These are phyloP conservation scores for Meripilus lineatus DNA, from an alignment of 1,284 basidiomycete species.

Conservation along the genomic window DNA sequence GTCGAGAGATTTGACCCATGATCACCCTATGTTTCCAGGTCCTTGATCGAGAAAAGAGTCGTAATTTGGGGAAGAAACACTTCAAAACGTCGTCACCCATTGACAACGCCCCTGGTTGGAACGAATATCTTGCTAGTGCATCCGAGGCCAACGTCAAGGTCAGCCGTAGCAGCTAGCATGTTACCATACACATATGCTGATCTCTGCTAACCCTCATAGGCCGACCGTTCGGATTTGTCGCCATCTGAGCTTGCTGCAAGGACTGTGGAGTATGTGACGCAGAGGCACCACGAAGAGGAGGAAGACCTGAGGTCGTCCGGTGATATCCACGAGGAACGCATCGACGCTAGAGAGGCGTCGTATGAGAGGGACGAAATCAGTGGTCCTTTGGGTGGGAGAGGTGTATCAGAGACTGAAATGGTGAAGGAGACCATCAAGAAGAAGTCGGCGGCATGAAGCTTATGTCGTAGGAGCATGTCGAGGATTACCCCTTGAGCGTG, in stretches of 20 bases:
- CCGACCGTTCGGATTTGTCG: conserved; percentile 12
- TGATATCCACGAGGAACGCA: conserved; percentile 10
- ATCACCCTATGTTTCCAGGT: conserved; percentile 27
- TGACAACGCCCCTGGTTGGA: conserved; percentile 68
- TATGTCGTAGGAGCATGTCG: no score
- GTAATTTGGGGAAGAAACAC: conserved; percentile 44
- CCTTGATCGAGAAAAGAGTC: conserved; percentile 52
- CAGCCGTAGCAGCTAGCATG: neutral
- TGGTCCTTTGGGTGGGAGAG: conserved; percentile 11
- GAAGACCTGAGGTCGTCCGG: neutral
- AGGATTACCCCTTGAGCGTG: no score
- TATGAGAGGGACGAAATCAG: conserved; percentile 15
- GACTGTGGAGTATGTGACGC: conserved; percentile 13
- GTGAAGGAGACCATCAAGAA: neutral
- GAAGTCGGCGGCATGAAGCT: neutral
- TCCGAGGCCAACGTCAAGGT: conserved; percentile 74
- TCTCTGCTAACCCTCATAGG: conserved; percentile 4
- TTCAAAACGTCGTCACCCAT: conserved; percentile 49
- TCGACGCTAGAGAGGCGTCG: conserved; percentile 16
- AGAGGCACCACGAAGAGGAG: conserved; percentile 6
- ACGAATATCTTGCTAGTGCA: conserved; percentile 58
- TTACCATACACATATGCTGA: neutral
- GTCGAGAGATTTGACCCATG: neutral
- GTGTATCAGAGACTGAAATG: neutral
- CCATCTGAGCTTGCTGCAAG: conserved; percentile 10